Percentiles rank a stretch among this genome's conserved stretches.
phyloP scores from a whole-genome alignment of 306 rosid genomes.

The Carpinus fangiana region DNA sequence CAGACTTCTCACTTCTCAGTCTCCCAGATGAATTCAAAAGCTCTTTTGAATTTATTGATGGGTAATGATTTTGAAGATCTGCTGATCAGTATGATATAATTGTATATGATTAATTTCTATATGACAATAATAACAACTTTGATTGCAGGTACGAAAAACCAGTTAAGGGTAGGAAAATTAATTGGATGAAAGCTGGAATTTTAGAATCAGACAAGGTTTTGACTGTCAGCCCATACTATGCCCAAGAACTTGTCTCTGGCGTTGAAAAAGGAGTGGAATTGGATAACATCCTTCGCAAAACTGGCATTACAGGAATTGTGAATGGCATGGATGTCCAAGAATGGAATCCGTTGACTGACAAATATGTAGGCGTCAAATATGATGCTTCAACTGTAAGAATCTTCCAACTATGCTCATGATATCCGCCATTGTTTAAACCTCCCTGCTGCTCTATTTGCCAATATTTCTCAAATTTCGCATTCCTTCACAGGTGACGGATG shows the following conservation, averaged over 20 bases:
- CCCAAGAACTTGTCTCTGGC: slow-evolving; percentile 60
- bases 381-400: slow-evolving; percentile 56
- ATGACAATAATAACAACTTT: slow-evolving; percentile 4
- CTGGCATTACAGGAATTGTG: slow-evolving; percentile 51
- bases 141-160: slow-evolving; percentile 57
- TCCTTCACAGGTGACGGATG: slow-evolving; percentile 54
- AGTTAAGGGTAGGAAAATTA: slow-evolving; percentile 67
- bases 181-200: slow-evolving; percentile 82
- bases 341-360: slow-evolving; percentile 80
- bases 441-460: slow-evolving; percentile 4
- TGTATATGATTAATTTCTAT: slow-evolving; percentile 7
- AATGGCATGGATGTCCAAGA: slow-evolving; percentile 96
- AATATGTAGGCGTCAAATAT: slow-evolving; percentile 52
- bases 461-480: not conserved
- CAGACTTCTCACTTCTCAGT: slow-evolving; percentile 56
- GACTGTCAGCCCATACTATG: slow-evolving; percentile 82
- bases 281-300: slow-evolving; percentile 55
- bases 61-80: slow-evolving; percentile 42
- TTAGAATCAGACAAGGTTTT: slow-evolving; percentile 55
- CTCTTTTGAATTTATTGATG: slow-evolving; percentile 81
- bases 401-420: not conserved
- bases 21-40: slow-evolving; percentile 60
- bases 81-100: not conserved
- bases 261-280: slow-evolving; percentile 68
- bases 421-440: not conserved